Evolutionary conservation across 2,329 filamentous ascomycete species (phyloP), one percentile per base, ranked within the genome.

Genomic region (Exophiala sp.): DNA sequence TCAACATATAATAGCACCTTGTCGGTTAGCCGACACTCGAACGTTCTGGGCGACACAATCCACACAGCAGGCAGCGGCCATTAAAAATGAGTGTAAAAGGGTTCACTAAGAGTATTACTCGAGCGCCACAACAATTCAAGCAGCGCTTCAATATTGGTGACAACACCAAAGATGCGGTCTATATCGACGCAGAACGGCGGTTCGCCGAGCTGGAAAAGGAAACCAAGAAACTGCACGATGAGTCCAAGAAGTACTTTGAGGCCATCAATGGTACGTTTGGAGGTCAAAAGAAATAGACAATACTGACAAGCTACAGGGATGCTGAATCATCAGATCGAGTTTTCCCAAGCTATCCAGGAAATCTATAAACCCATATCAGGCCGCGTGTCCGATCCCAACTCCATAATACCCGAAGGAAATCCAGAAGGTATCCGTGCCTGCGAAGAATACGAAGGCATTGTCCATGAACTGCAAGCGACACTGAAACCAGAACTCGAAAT

Each of bases 291-390:
- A 14, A 7, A 29, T 38, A 32, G 8, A 14, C 9, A 6, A 14
- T 32, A 29, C 41, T 43, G 21, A 43, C 21, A 4, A 43, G 20
- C 35, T 46, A 16, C 59, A 84, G 81, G 88, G 78, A 99, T 99
- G 94, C 82, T 99, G 66, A 83, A 79, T 68, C 91, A 97, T 75
- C 94, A 99, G 77, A 97, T 99, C 73, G 92, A 95, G 70, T 99
- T 99, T 76, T 96, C 92, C 65, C 85, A 96, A 75, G 89, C 91
- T 62, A 92, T 96, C 78, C 87, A 88, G 61, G 94, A 99, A 72
- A 87, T 99, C 66, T 99, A 99, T 80, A 95, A 95, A 71, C 94
- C 94, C 63, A 99, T 99, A 65, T 96, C 92, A 51, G 94, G 94
- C 51, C 88, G 94, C 68, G 82, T 95, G 72, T 97, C 92, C 42